A percentile compares a stretch with the other conserved stretches of the same genome.
Evolutionary conservation across 768 basidiomycete species (phyloP).

Genomic region (Tricholomella constricta): DNA sequence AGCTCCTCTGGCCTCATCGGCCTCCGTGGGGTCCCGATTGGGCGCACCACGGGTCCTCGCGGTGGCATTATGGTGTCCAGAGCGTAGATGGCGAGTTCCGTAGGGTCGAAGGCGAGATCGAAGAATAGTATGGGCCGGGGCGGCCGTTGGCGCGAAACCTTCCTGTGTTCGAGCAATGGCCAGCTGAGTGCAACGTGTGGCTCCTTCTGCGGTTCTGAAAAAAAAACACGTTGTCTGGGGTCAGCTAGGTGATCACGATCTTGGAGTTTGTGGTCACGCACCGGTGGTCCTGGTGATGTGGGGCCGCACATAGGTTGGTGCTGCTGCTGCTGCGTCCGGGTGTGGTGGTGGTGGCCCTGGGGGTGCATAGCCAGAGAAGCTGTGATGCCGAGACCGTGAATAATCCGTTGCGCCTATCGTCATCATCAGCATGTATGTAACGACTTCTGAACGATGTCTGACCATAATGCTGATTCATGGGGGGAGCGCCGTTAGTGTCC

Average conservation of each 20-base stretch:
- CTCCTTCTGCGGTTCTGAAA: conserved; percentile 11
- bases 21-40: too few species aligned
- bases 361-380: neutral
- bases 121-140: conserved; percentile 4
- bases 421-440: neutral
- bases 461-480: conserved; percentile 4
- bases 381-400: conserved; percentile 6
- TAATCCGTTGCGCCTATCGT: conserved; percentile 5
- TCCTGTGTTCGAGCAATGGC: conserved; percentile 13
- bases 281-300: neutral
- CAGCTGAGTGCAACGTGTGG: conserved; percentile 15
- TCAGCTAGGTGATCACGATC: neutral
- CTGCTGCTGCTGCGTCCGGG: neutral
- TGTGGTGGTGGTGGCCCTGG: neutral
- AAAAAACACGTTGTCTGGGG: too few species aligned
- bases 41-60: too few species aligned
- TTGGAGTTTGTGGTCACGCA: neutral
- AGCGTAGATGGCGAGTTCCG: neutral
- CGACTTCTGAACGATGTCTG: neutral
- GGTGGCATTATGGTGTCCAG: too few species aligned
- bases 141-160: neutral
- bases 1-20: conserved; percentile 38
- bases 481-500: neutral
- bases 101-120: conserved; percentile 13
- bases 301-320: conserved; percentile 4